These are phyloP conservation scores for Lycium barbarum DNA, from an alignment of 257 asterid genomes.

Conservation along the genomic window DNA sequence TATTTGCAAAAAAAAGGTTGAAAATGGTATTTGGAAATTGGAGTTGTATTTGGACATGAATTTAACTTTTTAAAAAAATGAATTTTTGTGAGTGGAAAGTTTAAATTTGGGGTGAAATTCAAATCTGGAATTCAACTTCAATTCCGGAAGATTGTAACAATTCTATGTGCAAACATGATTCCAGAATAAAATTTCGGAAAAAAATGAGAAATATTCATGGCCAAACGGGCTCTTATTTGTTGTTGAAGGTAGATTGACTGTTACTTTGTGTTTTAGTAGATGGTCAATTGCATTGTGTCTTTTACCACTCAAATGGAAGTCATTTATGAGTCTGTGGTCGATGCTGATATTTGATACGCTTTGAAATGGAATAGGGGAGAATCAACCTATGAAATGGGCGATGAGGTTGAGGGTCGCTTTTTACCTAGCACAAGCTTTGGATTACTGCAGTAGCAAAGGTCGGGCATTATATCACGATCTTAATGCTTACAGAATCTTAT, in stretches of 20 bases:
- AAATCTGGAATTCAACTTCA: too few species aligned
- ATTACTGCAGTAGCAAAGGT: constrained; percentile 58
- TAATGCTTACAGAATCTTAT: constrained; percentile 58
- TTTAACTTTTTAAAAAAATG: too few species aligned
- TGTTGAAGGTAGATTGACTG: constrained; percentile 7
- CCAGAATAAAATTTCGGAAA: too few species aligned
- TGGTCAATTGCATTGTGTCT: not conserved
- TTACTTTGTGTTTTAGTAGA: not conserved
- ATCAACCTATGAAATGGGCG: constrained; percentile 61
- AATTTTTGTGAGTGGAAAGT: too few species aligned
- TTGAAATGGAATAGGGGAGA: constrained; percentile 51
- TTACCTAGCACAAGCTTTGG: constrained; percentile 61
- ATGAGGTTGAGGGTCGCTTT: constrained; percentile 60
- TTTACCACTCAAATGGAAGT: not conserved
- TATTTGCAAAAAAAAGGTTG: too few species aligned
- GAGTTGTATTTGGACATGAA: too few species aligned
- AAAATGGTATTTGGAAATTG: too few species aligned
- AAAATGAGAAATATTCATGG: too few species aligned
- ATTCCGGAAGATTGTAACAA: too few species aligned
- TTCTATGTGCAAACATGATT: too few species aligned
- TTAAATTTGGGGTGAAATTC: too few species aligned
- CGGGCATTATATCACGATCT: constrained; percentile 59
- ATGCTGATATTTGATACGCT: constrained; percentile 24
- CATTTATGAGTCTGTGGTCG: not conserved
- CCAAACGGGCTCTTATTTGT: not conserved